Evolutionary conservation across 208 protist species (phyloP).

Genomic region (Acanthamoeba culbertsoni): DNA sequence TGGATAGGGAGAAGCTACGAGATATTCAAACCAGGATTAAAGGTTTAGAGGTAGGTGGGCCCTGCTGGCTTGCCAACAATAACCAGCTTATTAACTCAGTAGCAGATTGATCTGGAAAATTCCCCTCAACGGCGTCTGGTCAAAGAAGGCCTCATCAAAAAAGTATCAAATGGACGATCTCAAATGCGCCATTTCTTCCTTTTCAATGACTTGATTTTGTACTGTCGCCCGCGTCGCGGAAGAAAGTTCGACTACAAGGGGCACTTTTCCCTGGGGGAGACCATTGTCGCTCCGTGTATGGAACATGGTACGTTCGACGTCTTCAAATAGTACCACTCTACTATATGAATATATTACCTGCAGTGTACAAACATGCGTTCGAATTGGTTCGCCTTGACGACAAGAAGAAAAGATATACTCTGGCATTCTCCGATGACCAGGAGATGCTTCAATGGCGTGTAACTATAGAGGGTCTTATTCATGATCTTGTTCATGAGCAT

Average conservation of each 20-base stretch:
- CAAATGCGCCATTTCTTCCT: slow-evolving; percentile 50
- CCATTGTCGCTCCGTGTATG: not conserved
- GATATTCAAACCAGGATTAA: not conserved
- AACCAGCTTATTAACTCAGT: too few species aligned
- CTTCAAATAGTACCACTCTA: too few species aligned
- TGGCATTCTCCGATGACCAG: not conserved
- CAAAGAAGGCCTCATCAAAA: not conserved
- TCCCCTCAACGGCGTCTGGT: not conserved
- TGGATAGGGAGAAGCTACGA: not conserved
- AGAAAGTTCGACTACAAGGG: slow-evolving; percentile 37
- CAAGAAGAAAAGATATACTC: slow-evolving; percentile 37
- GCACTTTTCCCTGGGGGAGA: not conserved
- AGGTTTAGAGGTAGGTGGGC: not conserved
- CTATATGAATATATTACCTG: not conserved
- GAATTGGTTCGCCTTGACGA: slow-evolving; percentile 26
- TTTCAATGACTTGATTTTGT: slow-evolving; percentile 14
- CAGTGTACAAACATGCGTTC: slow-evolving; percentile 46
- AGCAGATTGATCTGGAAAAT: not conserved
- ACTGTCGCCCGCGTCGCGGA: not conserved
- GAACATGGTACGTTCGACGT: too few species aligned
- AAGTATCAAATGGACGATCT: slow-evolving; percentile 2
- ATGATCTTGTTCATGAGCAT: not conserved
- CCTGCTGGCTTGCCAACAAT: too few species aligned
- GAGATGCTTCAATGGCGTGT: not conserved
- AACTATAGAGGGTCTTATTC: not conserved